Evolutionary conservation across 2,329 filamentous ascomycete species (phyloP).

Genomic region (Stenocarpella maydis): DNA sequence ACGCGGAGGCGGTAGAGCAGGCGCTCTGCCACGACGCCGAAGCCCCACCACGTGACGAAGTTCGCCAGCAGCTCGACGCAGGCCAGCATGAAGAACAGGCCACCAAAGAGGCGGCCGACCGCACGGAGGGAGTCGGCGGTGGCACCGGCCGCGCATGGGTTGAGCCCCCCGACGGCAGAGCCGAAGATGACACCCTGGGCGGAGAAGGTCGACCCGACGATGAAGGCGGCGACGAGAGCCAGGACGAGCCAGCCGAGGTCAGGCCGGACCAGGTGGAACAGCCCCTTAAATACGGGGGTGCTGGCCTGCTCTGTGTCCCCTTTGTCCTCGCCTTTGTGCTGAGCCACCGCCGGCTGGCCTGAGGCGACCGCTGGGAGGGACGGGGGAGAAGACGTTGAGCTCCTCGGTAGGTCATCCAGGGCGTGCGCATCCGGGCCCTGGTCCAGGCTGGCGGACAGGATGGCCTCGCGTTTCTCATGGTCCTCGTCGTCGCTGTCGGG

Average conservation of each 20-base stretch:
- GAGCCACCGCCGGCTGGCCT: not conserved
- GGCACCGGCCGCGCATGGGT: not conserved
- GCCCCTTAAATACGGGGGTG: not conserved
- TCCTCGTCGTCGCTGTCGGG: not conserved
- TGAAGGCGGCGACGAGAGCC: not conserved
- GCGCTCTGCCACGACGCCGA: not conserved
- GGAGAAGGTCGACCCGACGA: conserved; percentile 3
- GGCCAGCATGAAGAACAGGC: conserved; percentile 3
- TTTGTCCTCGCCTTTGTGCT: not conserved
- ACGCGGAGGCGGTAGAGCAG: not conserved
- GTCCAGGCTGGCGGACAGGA: not conserved
- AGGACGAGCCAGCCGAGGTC: not conserved
- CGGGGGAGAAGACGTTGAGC: not conserved
- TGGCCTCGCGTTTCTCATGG: not conserved
- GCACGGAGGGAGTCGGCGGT: not conserved
- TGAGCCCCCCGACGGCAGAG: not conserved
- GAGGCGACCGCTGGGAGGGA: not conserved
- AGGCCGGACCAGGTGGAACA: not conserved
- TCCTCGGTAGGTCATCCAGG: not conserved
- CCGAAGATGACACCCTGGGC: conserved; percentile 1
- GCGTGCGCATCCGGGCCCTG: not conserved
- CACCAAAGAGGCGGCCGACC: not conserved
- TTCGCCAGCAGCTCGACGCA: not conserved
- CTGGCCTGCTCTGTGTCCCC: not conserved
- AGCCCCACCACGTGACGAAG: not conserved